Evolutionary conservation across 1,284 basidiomycete species (phyloP), one percentile per base, ranked within the genome.

Genomic region (Heliocybe sulcata): DNA sequence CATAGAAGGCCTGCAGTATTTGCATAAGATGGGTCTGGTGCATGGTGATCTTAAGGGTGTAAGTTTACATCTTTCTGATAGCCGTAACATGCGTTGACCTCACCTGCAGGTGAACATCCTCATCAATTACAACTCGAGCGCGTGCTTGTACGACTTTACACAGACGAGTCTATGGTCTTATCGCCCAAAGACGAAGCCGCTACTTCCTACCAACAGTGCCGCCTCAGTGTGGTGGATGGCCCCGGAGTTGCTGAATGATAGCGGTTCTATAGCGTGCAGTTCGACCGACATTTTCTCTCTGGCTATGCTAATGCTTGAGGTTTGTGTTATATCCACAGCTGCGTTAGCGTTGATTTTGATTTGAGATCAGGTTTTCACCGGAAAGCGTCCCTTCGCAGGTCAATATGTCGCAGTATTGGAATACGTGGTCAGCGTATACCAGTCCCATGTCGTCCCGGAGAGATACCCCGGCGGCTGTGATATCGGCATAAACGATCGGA

Each of bases 131-230:
- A 54, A 60, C 19, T 60, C 60, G 56, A 58, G 63, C 54, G 61
- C 63, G 10, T 59, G 60, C 26, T 53, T 65, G 26, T 58, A 63
- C 20, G 65, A 66, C 51, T 66, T 66, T 45, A 63, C 64, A 14
- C 50, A 65, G 48, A 23, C 38, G 16, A n/a, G 38, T 6, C 19
- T 42, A 16, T 42, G 38, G 16, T 8, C 38, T 16, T 42, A 42
- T 42, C 12, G 19, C 3, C 6, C 12, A 6, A 6, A 6, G 19
- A 3, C 6, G 19, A 42, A 16, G 19, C 6, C 38, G n/a, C 3
- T 20, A 35, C 9, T 35, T 9, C 33, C 33, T 16, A 35, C 9
- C 16, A 4, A 16, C 6, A n/a, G 38, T 42, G 38, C 38, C 19
- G 16, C 38, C 16, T 42, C 38, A 20, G 38, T 42, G 16, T 42